A percentile compares a stretch with the other conserved stretches of the same genome.
These are phyloP conservation scores for Mycena rebaudengoi DNA, from an alignment of 768 basidiomycete genomes.

Conservation along the genomic window DNA sequence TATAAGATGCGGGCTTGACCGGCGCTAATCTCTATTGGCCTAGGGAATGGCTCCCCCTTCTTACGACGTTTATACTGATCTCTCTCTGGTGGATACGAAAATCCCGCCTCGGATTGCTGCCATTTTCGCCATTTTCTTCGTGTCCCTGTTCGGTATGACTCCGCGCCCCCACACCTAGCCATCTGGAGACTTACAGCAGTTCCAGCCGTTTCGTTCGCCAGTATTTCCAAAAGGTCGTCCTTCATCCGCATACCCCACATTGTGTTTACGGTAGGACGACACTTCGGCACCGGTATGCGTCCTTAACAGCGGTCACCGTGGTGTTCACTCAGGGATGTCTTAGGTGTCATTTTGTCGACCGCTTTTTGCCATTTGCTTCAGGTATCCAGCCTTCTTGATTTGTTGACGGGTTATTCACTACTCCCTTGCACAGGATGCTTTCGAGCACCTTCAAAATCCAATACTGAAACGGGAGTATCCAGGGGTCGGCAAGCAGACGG, in stretches of 20 bases:
- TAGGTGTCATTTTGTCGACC: conserved; percentile 83
- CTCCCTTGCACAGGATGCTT: too few relatives aligned
- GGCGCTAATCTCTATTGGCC: too few relatives aligned
- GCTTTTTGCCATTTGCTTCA: conserved; percentile 84
- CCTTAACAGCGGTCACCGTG: background rate
- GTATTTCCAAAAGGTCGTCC: conserved; percentile 62
- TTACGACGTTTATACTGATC: too few relatives aligned
- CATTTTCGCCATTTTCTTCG: conserved; percentile 61
- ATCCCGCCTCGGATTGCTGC: conserved; percentile 32
- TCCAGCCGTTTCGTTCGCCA: conserved; percentile 77
- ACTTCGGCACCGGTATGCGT: conserved; percentile 78
- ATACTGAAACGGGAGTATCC: conserved; percentile 56
- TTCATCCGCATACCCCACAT: conserved; percentile 70
- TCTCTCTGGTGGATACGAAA: too few relatives aligned
- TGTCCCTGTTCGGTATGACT: conserved; percentile 72
- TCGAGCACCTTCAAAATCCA: conserved; percentile 61
- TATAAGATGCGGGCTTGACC: too few relatives aligned
- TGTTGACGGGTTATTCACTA: too few relatives aligned
- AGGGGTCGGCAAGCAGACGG: conserved; percentile 64
- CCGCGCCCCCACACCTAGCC: background rate
- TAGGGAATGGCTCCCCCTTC: too few relatives aligned
- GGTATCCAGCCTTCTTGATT: too few relatives aligned
- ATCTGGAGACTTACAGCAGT: background rate
- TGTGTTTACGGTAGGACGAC: conserved; percentile 86
- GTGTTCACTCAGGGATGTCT: background rate